Evolutionary conservation across 2,329 filamentous ascomycete genomes (phyloP).

Genomic region (Cordyceps pruinosa): DNA sequence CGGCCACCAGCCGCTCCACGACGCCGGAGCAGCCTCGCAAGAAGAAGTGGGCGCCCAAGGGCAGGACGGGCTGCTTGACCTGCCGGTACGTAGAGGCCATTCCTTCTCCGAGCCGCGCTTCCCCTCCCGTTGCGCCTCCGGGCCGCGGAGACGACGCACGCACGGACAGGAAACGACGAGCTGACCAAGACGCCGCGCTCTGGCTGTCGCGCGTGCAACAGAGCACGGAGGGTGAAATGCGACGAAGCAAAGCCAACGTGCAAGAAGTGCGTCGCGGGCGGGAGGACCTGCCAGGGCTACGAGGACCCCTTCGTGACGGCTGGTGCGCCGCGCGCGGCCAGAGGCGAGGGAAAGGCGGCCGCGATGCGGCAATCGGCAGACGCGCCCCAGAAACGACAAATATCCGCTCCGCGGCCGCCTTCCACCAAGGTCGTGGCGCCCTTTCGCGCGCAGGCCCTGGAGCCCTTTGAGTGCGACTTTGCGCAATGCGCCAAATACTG

Average conservation of each 20-base stretch:
- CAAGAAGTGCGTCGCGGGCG: not conserved
- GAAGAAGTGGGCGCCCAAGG: slow-evolving; percentile 3
- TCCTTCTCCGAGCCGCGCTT: no score
- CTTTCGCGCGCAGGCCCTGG: not conserved
- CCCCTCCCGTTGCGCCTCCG: not conserved
- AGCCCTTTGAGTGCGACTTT: slow-evolving; percentile 7
- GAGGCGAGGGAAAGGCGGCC: not conserved
- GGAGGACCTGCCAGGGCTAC: not conserved
- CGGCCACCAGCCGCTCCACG: not conserved
- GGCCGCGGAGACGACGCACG: no score
- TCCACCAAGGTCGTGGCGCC: not conserved
- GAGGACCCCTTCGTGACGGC: not conserved
- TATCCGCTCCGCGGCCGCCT: not conserved
- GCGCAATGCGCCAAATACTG: slow-evolving; percentile 2
- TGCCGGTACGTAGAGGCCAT: not conserved
- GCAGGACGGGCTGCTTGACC: not conserved
- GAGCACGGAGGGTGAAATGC: not conserved
- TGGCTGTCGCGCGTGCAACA: not conserved
- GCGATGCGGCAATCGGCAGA: not conserved
- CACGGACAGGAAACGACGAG: no score
- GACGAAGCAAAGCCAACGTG: not conserved
- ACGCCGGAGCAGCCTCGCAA: not conserved
- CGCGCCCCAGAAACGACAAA: not conserved
- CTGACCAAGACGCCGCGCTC: not conserved
- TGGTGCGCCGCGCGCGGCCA: not conserved